Evolutionary conservation across 805 yeast genomes (phyloP), one percentile per base, ranked within the genome.

Genomic region (Wickerhamomyces pijperi): DNA sequence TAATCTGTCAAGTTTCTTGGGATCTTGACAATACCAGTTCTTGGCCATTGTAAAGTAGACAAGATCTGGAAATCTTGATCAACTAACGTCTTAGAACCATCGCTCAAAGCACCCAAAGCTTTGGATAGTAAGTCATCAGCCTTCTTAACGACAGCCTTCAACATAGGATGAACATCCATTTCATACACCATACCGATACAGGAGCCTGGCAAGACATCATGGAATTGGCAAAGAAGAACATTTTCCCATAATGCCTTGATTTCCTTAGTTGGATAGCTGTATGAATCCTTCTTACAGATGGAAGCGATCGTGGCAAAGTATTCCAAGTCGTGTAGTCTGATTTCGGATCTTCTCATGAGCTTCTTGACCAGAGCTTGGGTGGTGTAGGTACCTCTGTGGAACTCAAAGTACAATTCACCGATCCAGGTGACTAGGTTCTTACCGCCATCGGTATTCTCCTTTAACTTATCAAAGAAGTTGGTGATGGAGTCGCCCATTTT

Each of bases 171-270:
- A 9, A 90, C 97, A 50, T 82, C 92, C 50, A 86, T 87, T 36
- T 74, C 77, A 55, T 92, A 90, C 13, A 92, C 96, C 77, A 85
- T 76, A 45, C 86, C 95, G 51, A 90, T 90, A 60, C 95, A 85
- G 5, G 94, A 81, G 3, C 98, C 98, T 2, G 98, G 98, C 38
- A 92, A 68, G n/a, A 90, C 97, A 63, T 90, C 98, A 59, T 90
- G 98, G 65, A 90, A 90, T 57, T 90, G 97, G 55, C 95, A 87
- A 40, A 92, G 64, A 44, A 87, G 75, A 17, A 90, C 76, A 58
- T 84, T 78, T 56, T 86, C 90, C 98, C 98, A 90, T 44, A 90
- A 58, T 2, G 62, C 68, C 45, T 78, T 76, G 34, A 90, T 68
- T 42, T 78, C 72, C 31, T 70, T 62, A 25, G 69, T 65, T 2